Conservation (phyloP, 305 asterid genomes). For the Withania somnifera region DNA sequence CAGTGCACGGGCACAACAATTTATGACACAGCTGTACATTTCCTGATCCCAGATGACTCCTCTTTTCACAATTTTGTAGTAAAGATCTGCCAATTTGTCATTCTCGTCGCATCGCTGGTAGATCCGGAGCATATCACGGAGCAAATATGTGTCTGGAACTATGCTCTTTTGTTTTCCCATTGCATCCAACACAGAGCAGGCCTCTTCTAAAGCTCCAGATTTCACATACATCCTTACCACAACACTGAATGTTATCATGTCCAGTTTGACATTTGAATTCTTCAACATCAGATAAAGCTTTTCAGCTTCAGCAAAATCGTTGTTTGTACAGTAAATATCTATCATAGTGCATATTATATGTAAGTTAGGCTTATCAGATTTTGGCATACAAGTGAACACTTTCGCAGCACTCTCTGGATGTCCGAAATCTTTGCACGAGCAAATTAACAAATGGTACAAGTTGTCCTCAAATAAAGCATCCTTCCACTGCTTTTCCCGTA, state of each 20-base stretch:
- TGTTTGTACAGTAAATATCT: slow-evolving; percentile 54
- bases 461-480: slow-evolving; percentile 68
- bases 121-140: slow-evolving; percentile 72
- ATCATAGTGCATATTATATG: slow-evolving; percentile 78
- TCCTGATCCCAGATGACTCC: slow-evolving; percentile 68
- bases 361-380: slow-evolving; percentile 48
- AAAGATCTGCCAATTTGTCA: slow-evolving; percentile 49
- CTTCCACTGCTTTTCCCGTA: slow-evolving; percentile 52
- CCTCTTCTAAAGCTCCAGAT: slow-evolving; percentile 50
- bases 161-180: slow-evolving; percentile 53
- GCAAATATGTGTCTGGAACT: slow-evolving; percentile 71
- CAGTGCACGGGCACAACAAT: slow-evolving; percentile 74
- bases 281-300: slow-evolving; percentile 40
- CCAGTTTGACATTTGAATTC: slow-evolving; percentile 40
- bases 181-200: slow-evolving; percentile 48
- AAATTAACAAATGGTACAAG: slow-evolving; percentile 68
- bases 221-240: slow-evolving; percentile 66
- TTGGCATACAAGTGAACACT: slow-evolving; percentile 55
- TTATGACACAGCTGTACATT: slow-evolving; percentile 82
- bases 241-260: slow-evolving; percentile 65
- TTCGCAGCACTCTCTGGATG: slow-evolving; percentile 45
- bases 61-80: slow-evolving; percentile 51
- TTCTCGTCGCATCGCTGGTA: slow-evolving; percentile 56
- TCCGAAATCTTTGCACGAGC: slow-evolving; percentile 74
- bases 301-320: slow-evolving; percentile 52